Percentiles rank a stretch among this genome's conserved stretches.
phyloP scores from a whole-genome alignment of 805 yeast species.

The Pichia cephalocereana region DNA sequence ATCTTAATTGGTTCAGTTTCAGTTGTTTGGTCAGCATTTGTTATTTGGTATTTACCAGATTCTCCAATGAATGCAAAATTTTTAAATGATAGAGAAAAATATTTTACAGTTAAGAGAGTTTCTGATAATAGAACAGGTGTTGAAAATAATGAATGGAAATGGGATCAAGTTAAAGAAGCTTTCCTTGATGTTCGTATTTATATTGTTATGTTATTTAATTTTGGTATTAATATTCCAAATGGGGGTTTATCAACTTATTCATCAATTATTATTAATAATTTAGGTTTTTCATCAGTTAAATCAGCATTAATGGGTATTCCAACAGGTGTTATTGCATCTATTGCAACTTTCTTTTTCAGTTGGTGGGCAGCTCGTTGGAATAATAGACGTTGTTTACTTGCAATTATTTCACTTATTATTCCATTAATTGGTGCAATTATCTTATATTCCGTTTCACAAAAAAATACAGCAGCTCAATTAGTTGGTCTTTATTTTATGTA shows the following conservation, averaged over 20 bases:
- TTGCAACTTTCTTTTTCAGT: slow-evolving; percentile 2
- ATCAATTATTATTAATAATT: slow-evolving; percentile 21
- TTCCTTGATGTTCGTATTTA: slow-evolving; percentile 29
- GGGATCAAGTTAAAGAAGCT: slow-evolving; percentile 47
- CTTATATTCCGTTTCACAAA: background rate
- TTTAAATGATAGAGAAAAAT: background rate
- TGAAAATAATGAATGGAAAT: slow-evolving; percentile 27
- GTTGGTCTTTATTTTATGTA: slow-evolving; percentile 6
- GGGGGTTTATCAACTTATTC: slow-evolving; percentile 49
- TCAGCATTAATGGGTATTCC: slow-evolving; percentile 8
- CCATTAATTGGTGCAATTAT: slow-evolving; percentile 2
- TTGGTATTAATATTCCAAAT: slow-evolving; percentile 18
- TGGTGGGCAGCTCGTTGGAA: background rate
- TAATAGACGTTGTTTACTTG: slow-evolving; percentile 1
- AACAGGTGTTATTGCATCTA: slow-evolving; percentile 13
- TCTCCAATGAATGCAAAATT: slow-evolving; percentile 3
- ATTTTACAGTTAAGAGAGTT: slow-evolving; percentile 16
- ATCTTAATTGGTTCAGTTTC: slow-evolving; percentile 26
- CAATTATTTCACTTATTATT: slow-evolving; percentile 1
- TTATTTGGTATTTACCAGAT: slow-evolving; percentile 1
- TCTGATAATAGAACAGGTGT: slow-evolving; percentile 28
- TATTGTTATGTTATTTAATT: background rate
- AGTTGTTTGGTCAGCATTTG: slow-evolving; percentile 18
- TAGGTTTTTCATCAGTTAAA: slow-evolving; percentile 11
- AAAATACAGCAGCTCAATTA: slow-evolving; percentile 1